Base-by-base conservation (phyloP, 768 basidiomycete genomes). In the Pleurotus eryngii region DNA sequence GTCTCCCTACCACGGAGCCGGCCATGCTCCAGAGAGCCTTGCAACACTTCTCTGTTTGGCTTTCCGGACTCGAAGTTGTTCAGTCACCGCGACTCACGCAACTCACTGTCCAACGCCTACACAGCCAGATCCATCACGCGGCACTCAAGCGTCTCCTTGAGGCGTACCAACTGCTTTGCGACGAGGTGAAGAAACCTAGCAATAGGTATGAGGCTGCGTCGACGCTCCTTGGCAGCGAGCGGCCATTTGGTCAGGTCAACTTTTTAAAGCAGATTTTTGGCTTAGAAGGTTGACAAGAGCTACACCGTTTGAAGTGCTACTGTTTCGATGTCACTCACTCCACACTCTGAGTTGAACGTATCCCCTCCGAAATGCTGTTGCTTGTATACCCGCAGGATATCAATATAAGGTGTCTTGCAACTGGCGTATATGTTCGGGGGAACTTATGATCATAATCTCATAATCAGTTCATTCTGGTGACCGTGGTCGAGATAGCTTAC, bases 201-300 rank as follows among this genome's bases (percentile, higher is more conserved):
- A 92, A 92, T 61, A 80, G 78, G 68, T 99, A 98, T 65, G 95
- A 98, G 72, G 95, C 95, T n/a, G 90, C 86, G 14, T 80, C 85
- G 58, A 95, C 94, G 18, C 68, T 96, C 57, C 71, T 96, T 39
- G 89, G 93, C 12, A 85, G 87, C 60, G 87, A 90, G 72, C 71
- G 91, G 69, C 91, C 91, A 17, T 93, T 92, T 73, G 92, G 91
- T 51, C 87, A 89, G 67, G 80, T 85, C 26, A 80, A 81, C 65
- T 69, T 89, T 62, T 68, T 93, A 61, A 82, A 82, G 77, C 89
- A 92, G 71, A 87, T 93, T 38, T 86, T 89, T 66, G 91, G 91
- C 27, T 69, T 92, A 17, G 79, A 86, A 61, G 82, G 17, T 4
- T 54, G 22, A 54, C 8, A 35, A 35, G 30, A 11, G 24, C 30